Percentiles rank a stretch among this genome's conserved stretches.
Evolutionary conservation across 306 rosid genomes (phyloP).

Genomic region (Cucurbita argyrosperma): DNA sequence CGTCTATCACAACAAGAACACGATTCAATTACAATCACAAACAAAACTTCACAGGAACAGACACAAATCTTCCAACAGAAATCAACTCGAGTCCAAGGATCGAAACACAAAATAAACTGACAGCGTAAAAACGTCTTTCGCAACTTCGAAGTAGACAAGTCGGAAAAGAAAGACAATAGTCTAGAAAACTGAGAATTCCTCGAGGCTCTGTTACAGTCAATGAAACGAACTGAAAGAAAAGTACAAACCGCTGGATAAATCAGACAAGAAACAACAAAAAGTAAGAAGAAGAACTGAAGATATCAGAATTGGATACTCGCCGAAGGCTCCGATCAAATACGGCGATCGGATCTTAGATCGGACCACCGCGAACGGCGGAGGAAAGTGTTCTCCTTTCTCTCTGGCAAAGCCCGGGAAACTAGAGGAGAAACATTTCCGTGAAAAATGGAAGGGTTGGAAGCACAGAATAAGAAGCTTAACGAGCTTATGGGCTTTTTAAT

Average conservation of each 20-base stretch:
- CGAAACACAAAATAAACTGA: neutral
- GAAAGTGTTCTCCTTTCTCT: neutral
- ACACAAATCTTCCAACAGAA: neutral
- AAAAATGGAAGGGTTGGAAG: neutral
- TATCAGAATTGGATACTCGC: neutral
- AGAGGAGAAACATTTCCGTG: neutral
- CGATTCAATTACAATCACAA: neutral
- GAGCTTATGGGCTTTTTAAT: neutral
- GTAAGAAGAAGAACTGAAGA: neutral
- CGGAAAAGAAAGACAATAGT: neutral
- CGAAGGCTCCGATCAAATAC: conserved; percentile 4
- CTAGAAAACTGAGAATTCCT: neutral
- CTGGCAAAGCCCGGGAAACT: conserved; percentile 4
- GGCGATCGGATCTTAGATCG: conserved; percentile 19
- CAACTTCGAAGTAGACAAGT: neutral
- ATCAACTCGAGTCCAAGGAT: neutral
- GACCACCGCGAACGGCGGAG: neutral
- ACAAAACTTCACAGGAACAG: neutral
- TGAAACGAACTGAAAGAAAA: neutral
- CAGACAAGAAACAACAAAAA: neutral
- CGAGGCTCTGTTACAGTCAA: neutral
- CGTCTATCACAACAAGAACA: neutral
- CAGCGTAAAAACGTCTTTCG: neutral
- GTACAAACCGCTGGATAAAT: neutral
- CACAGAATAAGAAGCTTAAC: neutral